Base-by-base conservation (phyloP, 2,329 filamentous ascomycete genomes). In the Alternaria novae-zelandiae region DNA sequence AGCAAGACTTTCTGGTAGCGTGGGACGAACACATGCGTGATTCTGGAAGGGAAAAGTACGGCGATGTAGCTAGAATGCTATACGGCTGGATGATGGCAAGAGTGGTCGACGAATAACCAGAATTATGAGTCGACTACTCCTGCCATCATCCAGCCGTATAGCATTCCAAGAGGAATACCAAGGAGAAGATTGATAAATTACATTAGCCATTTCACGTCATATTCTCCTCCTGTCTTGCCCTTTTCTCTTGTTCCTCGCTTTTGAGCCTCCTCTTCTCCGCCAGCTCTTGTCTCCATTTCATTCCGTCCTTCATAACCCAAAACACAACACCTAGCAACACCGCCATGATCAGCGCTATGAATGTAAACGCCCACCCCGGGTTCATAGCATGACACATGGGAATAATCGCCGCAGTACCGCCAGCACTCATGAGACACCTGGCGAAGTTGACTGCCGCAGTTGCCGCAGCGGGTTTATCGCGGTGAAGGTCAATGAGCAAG, bases 331-430 rank as follows among this genome's bases (percentile, higher is more conserved):
- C 63, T 45, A 78, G 66, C 28, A 78, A 58, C 0, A 69, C 64
- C 1, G 70, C 68, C 61, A 78, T 78, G 0, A 78, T 53, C 5
- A 75, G n/a, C 5, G 67, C 76, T 3, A 78, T 67, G 63, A 85
- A 82, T 0, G 82, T 84, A 61, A 83, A 84, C 3, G 78, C 80
- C 82, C 83, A 84, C 0, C 82, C 82, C 6, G 78, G 74, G 5
- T 80, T 82, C 68, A 83, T 81, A 1, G 71, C 74, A 12, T 76
- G 70, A n/a, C 82, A 80, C 79, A 83, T 81, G 3, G 78, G 75
- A 6, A 81, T 74, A 28, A 83, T 79, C 1, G 80, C 78, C 13
- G 75, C 81, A 0, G 76, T 77, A 0, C 59, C 80, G 57, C 46
- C 83, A 70, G 69, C 77, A 36, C 69, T 73, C 74, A 79, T 74